phyloP scores from a whole-genome alignment of 257 asterid species.

The Echium plantagineum region DNA sequence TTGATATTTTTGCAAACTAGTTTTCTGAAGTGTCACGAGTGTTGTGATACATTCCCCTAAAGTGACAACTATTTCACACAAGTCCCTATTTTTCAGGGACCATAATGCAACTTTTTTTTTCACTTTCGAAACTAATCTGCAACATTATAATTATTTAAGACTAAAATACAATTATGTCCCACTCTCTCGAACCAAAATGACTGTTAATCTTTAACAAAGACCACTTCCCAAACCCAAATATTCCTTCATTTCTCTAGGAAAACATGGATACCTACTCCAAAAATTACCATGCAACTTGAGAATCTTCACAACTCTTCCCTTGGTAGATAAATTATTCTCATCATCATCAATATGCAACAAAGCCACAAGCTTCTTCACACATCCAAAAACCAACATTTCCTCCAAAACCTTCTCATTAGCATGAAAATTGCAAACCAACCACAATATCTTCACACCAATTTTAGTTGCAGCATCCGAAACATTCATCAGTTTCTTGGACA shows the following conservation, averaged over 20 bases:
- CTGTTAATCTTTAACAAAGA: too few relatives aligned
- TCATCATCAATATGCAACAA: conserved; percentile 42
- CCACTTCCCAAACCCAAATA: conserved; percentile 43
- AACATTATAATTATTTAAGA: too few relatives aligned
- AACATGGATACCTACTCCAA: conserved; percentile 79
- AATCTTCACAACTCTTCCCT: conserved; percentile 40
- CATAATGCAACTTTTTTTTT: too few relatives aligned
- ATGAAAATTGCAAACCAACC: conserved; percentile 52
- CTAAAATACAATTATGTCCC: too few relatives aligned
- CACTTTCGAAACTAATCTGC: too few relatives aligned
- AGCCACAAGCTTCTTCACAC: conserved; percentile 57
- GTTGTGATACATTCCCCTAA: too few relatives aligned
- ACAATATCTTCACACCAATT: conserved; percentile 52
- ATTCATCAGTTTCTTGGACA: conserved; percentile 50
- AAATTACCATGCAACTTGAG: conserved; percentile 52
- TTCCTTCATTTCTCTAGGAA: conserved; percentile 42
- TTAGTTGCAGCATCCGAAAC: conserved; percentile 42
- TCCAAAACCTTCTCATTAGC: conserved; percentile 62
- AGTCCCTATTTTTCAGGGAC: too few relatives aligned
- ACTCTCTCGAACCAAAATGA: too few relatives aligned
- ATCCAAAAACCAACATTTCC: conserved; percentile 61
- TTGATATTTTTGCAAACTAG: too few relatives aligned
- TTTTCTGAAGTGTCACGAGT: too few relatives aligned
- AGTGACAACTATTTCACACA: too few relatives aligned
- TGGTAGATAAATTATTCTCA: conserved; percentile 24